Percentiles rank a stretch among this genome's conserved stretches.
These are phyloP conservation scores for Aspergillus puulaauensis DNA, from an alignment of 2,329 filamentous ascomycete genomes.

Conservation along the genomic window DNA sequence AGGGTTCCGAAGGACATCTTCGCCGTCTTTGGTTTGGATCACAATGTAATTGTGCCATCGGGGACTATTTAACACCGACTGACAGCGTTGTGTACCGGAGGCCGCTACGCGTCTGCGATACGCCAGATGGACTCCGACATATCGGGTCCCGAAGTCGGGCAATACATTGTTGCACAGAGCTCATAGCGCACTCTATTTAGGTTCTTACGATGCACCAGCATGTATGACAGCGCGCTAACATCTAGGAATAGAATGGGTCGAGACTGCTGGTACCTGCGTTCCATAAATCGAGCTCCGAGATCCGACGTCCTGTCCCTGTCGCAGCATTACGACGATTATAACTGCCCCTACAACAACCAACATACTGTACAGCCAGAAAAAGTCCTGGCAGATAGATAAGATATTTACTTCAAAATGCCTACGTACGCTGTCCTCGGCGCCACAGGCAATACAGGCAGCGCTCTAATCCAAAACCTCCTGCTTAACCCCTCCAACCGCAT, in stretches of 20 bases:
- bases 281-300: too few species aligned
- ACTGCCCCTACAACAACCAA: not conserved
- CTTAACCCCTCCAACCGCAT: constrained; percentile 29
- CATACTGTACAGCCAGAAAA: not conserved
- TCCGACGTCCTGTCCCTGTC: too few species aligned
- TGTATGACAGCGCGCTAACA: too few species aligned
- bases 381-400: not conserved
- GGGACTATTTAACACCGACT: not conserved
- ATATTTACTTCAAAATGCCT: constrained; percentile 3
- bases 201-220: too few species aligned
- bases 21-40: not conserved
- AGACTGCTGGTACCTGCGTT: too few species aligned
- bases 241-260: too few species aligned
- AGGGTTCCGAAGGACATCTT: constrained; percentile 1
- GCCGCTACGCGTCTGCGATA: not conserved
- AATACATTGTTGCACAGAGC: not conserved
- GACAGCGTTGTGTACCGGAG: not conserved
- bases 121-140: not conserved
- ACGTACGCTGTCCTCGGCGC: constrained; percentile 43
- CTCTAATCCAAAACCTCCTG: constrained; percentile 44
- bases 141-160: not conserved
- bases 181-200: too few species aligned
- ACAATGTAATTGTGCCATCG: not conserved
- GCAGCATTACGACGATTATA: not conserved
- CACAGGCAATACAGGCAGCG: constrained; percentile 48